Percentiles rank a stretch among this genome's conserved stretches.
Conservation (phyloP, 2,329 filamentous ascomycete genomes). For the Nothopassalora personata region DNA sequence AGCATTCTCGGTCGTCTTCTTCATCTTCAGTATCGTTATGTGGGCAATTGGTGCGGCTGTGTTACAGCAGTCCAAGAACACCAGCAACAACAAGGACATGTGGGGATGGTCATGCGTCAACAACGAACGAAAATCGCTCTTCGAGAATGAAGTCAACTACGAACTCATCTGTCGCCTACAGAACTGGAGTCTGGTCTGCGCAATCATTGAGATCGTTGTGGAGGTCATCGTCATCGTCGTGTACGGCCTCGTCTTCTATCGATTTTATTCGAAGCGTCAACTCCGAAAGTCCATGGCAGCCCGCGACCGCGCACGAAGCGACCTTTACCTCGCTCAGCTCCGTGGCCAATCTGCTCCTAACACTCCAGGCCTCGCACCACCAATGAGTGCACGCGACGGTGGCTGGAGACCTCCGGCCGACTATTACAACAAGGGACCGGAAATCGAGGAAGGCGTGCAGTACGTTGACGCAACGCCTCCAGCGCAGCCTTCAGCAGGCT, state of each 20-base stretch:
- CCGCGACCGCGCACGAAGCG: slow-evolving; percentile 87
- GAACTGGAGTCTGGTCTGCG: slow-evolving; percentile 95
- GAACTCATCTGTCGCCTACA: slow-evolving; percentile 84
- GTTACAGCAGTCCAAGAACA: slow-evolving; percentile 71
- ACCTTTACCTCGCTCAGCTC: slow-evolving; percentile 75
- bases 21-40: slow-evolving; percentile 86
- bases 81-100: slow-evolving; percentile 74
- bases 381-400: slow-evolving; percentile 56
- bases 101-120: slow-evolving; percentile 98
- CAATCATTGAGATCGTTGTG: slow-evolving; percentile 92
- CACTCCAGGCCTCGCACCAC: slow-evolving; percentile 55
- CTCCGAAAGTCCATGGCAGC: slow-evolving; percentile 95
- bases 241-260: slow-evolving; percentile 93
- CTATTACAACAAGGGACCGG: slow-evolving; percentile 33
- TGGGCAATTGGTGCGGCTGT: slow-evolving; percentile 84
- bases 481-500: slow-evolving; percentile 49
- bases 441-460: slow-evolving; percentile 42
- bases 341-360: slow-evolving; percentile 82
- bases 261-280: slow-evolving; percentile 92
- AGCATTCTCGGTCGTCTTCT: slow-evolving; percentile 86
- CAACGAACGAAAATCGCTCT: slow-evolving; percentile 70
- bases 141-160: slow-evolving; percentile 77
- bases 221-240: slow-evolving; percentile 87
- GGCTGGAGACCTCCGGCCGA: slow-evolving; percentile 42
- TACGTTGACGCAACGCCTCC: slow-evolving; percentile 55